These are phyloP conservation scores for Cladosporium sp. DNA, from an alignment of 2,329 filamentous ascomycete genomes.

Conservation along the genomic window DNA sequence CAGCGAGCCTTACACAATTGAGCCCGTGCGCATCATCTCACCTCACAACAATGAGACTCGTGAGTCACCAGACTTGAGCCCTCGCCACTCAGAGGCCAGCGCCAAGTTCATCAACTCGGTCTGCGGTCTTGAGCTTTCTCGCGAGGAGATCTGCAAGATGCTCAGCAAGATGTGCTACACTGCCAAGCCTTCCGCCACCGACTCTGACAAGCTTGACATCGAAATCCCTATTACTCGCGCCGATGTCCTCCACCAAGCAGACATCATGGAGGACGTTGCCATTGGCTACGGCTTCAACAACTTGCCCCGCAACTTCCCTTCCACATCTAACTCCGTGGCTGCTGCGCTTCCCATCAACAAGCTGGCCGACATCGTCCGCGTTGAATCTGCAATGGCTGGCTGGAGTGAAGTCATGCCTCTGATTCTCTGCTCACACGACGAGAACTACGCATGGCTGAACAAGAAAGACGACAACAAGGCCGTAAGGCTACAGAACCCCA, in stretches of 20 bases:
- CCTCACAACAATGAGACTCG: conserved; percentile 83
- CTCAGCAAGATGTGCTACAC: conserved; percentile 84
- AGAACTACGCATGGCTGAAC: conserved; percentile 96
- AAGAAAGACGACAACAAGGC: conserved; percentile 80
- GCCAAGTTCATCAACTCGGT: conserved; percentile 92
- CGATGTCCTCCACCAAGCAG: conserved; percentile 92
- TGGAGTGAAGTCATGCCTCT: conserved; percentile 96
- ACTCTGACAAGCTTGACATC: conserved; percentile 67
- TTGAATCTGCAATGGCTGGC: conserved; percentile 86
- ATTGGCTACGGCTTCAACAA: conserved; percentile 98
- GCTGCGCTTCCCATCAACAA: conserved; percentile 91
- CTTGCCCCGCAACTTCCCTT: conserved; percentile 80
- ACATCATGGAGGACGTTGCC: conserved; percentile 97
- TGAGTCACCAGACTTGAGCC: conserved; percentile 74
- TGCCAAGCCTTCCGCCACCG: conserved; percentile 68
- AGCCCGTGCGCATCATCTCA: conserved; percentile 88
- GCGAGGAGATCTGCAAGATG: conserved; percentile 71
- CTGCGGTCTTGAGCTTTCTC: conserved; percentile 73
- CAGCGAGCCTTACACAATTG: conserved; percentile 82
- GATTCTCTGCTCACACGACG: conserved; percentile 94
- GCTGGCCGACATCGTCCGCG: conserved; percentile 82
- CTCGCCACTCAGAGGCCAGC: conserved; percentile 73
- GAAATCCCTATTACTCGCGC: conserved; percentile 83
- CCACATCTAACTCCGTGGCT: conserved; percentile 79
- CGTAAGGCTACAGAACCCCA: conserved; percentile 83